Evolutionary conservation across 768 basidiomycete species (phyloP), one percentile per base, ranked within the genome.

Genomic region (Rhizopogon roseolus): DNA sequence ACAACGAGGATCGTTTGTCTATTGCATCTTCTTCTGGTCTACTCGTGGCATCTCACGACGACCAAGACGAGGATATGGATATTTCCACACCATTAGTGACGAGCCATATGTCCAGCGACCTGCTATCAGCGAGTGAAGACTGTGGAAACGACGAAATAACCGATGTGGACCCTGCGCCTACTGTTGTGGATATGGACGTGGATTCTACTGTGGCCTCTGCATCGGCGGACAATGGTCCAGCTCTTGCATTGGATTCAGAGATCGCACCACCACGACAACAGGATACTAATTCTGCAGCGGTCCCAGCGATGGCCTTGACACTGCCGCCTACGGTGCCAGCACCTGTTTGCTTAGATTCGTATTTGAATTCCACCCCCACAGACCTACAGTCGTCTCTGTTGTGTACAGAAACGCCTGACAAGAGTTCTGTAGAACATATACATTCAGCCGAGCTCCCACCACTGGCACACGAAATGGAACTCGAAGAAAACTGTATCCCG

Each of bases 401-500:
- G 22, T 48, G 32, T 36, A 36, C 46, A 37, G 46, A 48, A 36
- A 5, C 14, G 1, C 19, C 46, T 34, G 19, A 13, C 34, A 19
- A 36, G 9, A 5, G 36, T 14, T n/a, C 36, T 16, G 8, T 16
- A 16, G 46, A 22, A 48, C 34, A 6, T 10, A 22, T 34, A 16
- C 34, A 48, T 19, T 48, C 34, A 48, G 46, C 46, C 32, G 16
- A 36, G 19, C 14, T 48, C 8, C 5, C 16, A 9, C 6, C 77
- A 14, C 39, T 73, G 28, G 74, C 72, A 7, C 65, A 73, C 54
- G 73, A 76, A 50, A 77, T 71, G 64, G 77, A 78, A 36, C 60
- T 78, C 28, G 76, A 79, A 58, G 73, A 76, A 53, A 65, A 68
- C 52, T 75, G 78, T 40, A 64, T 72, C 3, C 62, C 62, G 54